A percentile compares a stretch with the other conserved stretches of the same genome.
Evolutionary conservation across 2,329 filamentous ascomycete genomes (phyloP).

Genomic region (Nakataea oryzae): DNA sequence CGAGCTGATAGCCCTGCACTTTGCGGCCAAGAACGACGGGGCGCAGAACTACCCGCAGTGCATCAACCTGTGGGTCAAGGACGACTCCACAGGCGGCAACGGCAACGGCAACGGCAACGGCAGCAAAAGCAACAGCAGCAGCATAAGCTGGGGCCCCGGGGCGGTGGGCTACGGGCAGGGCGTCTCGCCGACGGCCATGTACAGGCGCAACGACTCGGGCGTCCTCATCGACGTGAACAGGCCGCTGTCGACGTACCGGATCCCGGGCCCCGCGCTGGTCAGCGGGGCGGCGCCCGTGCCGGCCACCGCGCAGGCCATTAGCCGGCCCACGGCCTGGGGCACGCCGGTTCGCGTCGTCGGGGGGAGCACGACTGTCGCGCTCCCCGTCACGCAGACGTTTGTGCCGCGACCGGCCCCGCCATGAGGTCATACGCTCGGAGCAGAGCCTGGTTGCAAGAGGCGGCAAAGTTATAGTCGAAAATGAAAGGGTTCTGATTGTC

Average conservation of each 20-base stretch:
- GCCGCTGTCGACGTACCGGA: conserved; percentile 11
- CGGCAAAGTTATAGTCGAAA: too few species aligned
- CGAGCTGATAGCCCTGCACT: conserved; percentile 33
- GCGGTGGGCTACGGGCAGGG: conserved; percentile 6
- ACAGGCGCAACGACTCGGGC: conserved; percentile 13
- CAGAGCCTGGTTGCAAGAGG: not conserved
- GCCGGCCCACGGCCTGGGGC: conserved; percentile 9
- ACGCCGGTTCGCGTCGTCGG: conserved; percentile 14
- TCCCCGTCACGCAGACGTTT: not conserved
- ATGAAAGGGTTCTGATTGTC: too few species aligned
- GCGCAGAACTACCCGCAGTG: conserved; percentile 22
- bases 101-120: too few species aligned
- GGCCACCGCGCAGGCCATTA: conserved; percentile 11
- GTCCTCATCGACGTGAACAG: conserved; percentile 14
- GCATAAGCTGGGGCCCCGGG: not conserved
- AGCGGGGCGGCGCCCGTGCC: conserved; percentile 14
- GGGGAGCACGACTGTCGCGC: not conserved
- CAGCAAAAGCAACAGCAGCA: not conserved
- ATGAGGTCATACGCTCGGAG: not conserved
- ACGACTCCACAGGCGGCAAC: not conserved
- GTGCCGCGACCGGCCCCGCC: not conserved
- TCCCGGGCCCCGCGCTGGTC: conserved; percentile 17
- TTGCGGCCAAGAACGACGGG: conserved; percentile 11
- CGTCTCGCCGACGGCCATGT: conserved; percentile 13
- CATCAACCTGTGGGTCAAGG: conserved; percentile 17